Conservation (phyloP, 2,329 filamentous ascomycete genomes). For the Apiospora kogelbergensis region DNA sequence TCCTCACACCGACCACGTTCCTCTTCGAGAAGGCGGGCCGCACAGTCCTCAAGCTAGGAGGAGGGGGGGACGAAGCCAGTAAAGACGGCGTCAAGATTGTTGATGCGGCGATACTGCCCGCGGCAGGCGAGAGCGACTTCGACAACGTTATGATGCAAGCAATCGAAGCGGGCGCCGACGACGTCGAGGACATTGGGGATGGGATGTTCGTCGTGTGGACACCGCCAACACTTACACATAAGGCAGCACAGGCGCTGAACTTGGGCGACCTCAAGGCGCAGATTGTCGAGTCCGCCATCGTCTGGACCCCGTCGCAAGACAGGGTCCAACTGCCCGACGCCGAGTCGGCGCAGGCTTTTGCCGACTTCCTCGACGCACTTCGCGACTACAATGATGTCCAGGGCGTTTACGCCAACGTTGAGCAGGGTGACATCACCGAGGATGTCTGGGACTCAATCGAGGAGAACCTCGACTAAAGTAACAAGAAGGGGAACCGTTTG, state of each 20-base stretch:
- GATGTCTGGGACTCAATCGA: conserved; percentile 55
- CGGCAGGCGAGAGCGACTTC: conserved; percentile 41
- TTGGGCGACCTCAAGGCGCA: conserved; percentile 54
- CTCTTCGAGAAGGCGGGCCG: conserved; percentile 82
- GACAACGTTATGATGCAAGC: conserved; percentile 78
- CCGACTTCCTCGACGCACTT: conserved; percentile 57
- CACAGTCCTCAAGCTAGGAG: conserved; percentile 59
- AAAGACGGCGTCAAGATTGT: not conserved
- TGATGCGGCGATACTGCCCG: conserved; percentile 39
- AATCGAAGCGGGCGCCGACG: conserved; percentile 80
- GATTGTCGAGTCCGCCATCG: conserved; percentile 73
- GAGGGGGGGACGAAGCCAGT: not conserved
- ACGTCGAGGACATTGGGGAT: conserved; percentile 67
- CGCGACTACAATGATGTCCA: conserved; percentile 73
- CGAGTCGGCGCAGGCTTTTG: conserved; percentile 55
- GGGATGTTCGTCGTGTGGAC: conserved; percentile 71
- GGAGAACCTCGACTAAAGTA: conserved; percentile 45
- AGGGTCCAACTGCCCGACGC: conserved; percentile 51
- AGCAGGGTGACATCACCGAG: conserved; percentile 49
- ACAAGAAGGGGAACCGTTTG: no score
- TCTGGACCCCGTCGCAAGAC: conserved; percentile 83
- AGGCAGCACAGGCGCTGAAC: conserved; percentile 63
- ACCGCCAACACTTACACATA: conserved; percentile 62
- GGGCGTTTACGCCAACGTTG: conserved; percentile 73
- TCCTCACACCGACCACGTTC: conserved; percentile 73